phyloP scores from a whole-genome alignment of 1,284 basidiomycete species.

The Cerrena zonata region DNA sequence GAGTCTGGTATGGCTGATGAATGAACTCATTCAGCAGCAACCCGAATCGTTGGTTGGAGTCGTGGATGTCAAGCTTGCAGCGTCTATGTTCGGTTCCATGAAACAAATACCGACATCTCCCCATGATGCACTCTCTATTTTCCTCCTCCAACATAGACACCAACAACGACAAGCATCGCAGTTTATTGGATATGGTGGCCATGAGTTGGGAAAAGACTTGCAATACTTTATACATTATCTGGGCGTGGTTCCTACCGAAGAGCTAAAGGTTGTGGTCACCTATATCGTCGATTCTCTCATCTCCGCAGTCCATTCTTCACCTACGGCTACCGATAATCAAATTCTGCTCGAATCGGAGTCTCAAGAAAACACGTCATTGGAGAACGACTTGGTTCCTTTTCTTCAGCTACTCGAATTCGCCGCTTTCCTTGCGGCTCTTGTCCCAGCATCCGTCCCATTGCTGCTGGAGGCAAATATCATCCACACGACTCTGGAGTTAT shows the following conservation, averaged over 20 bases:
- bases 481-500: not conserved
- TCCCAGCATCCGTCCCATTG: not conserved
- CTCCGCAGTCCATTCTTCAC: too few species aligned
- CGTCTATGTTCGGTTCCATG: not conserved
- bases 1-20: not conserved
- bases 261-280: not conserved
- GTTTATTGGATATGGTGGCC: not conserved
- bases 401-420: not conserved
- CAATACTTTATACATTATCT: not conserved
- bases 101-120: not conserved
- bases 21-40: not conserved
- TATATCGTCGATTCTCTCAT: not conserved
- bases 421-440: not conserved
- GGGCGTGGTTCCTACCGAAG: not conserved
- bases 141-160: not conserved
- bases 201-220: not conserved
- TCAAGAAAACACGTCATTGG: not conserved
- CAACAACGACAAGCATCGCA: not conserved
- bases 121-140: not conserved
- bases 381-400: not conserved
- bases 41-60: not conserved
- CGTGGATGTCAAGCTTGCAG: not conserved
- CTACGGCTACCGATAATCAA: not conserved
- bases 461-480: not conserved
- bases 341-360: not conserved